Evolutionary conservation across 73 alveolate species (phyloP).

Genomic region (Paramecium caudatum): DNA sequence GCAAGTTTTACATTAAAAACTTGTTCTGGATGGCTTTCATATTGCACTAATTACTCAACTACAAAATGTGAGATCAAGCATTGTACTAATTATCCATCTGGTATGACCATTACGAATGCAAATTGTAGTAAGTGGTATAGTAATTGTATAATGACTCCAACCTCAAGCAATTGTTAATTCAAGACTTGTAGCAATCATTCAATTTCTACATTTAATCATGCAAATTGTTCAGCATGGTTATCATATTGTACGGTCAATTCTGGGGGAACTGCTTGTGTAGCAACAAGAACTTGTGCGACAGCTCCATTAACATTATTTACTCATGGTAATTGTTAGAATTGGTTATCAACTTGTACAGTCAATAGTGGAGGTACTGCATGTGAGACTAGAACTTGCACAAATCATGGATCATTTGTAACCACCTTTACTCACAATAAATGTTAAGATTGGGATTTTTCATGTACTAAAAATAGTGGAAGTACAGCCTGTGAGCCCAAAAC

Average conservation of each 20-base stretch:
- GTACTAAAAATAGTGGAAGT: slow-evolving; percentile 22
- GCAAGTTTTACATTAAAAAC: neutral
- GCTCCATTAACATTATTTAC: neutral
- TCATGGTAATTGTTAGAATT: slow-evolving; percentile 38
- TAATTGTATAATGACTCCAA: neutral
- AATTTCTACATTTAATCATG: neutral
- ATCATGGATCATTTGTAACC: slow-evolving; percentile 50
- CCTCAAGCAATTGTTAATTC: neutral
- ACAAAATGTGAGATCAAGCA: neutral
- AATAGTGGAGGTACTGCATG: slow-evolving; percentile 56
- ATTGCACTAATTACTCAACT: slow-evolving; percentile 25
- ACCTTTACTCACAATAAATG: slow-evolving; percentile 48
- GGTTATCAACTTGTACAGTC: slow-evolving; percentile 62
- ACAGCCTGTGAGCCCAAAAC: slow-evolving; percentile 52
- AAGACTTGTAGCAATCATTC: slow-evolving; percentile 35
- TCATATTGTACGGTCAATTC: slow-evolving; percentile 20
- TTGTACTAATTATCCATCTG: slow-evolving; percentile 54
- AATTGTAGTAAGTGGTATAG: slow-evolving; percentile 18
- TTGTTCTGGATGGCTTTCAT: slow-evolving; percentile 44
- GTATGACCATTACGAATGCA: neutral
- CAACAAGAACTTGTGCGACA: slow-evolving; percentile 39
- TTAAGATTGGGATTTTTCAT: neutral
- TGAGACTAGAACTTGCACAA: slow-evolving; percentile 36
- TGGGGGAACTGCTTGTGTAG: neutral
- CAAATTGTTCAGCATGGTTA: slow-evolving; percentile 49